Evolutionary conservation across 129 eudicot genomes (phyloP).

Genomic region (Logfia minima): DNA sequence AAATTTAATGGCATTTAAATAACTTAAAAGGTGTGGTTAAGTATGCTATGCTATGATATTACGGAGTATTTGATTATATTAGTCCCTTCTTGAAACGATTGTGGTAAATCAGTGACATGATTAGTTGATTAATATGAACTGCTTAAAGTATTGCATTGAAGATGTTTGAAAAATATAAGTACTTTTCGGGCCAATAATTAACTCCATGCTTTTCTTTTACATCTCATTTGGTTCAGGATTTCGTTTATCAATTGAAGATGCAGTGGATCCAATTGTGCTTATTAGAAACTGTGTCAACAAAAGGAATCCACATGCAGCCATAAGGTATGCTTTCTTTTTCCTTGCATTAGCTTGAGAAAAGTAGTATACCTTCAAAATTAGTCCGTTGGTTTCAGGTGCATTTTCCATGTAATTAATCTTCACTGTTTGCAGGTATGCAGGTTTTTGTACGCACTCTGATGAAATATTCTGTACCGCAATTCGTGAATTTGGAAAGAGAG

Average conservation of each 20-base stretch:
- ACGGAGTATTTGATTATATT: too few relatives aligned
- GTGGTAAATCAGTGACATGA: not conserved
- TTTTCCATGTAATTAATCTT: not conserved
- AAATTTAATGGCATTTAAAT: too few relatives aligned
- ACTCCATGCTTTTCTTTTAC: not conserved
- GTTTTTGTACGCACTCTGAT: conserved; percentile 47
- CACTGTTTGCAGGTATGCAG: conserved; percentile 63
- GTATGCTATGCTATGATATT: too few relatives aligned
- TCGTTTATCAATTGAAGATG: conserved; percentile 42
- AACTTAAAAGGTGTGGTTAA: too few relatives aligned
- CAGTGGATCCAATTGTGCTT: conserved; percentile 61
- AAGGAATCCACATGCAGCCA: conserved; percentile 55
- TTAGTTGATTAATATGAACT: not conserved
- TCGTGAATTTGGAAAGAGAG: conserved; percentile 81
- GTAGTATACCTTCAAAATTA: conserved; percentile 1
- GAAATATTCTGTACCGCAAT: conserved; percentile 57
- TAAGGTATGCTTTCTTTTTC: conserved; percentile 48
- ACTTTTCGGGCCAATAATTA: not conserved
- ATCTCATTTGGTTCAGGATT: conserved; percentile 50
- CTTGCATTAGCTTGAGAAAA: conserved; percentile 2
- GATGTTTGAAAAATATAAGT: not conserved
- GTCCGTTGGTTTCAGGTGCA: not conserved
- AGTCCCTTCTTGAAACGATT: too few relatives aligned
- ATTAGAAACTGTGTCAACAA: conserved; percentile 57
- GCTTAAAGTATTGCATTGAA: not conserved